Evolutionary conservation across 495 filamentous ascomycete genomes (phyloP).

Genomic region (Aspergillus heteromorphus): DNA sequence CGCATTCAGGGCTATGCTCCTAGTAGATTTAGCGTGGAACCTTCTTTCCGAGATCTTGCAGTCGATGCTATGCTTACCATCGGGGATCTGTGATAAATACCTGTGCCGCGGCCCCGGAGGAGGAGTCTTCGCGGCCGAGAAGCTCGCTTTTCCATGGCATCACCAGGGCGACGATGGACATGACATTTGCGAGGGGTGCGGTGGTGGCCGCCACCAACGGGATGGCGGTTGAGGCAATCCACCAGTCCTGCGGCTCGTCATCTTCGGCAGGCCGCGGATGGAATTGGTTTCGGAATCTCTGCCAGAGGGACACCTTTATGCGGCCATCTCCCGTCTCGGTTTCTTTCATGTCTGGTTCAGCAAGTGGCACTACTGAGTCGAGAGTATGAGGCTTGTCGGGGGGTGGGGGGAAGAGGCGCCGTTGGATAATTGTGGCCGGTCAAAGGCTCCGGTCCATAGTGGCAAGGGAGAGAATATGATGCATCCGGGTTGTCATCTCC

Average conservation of each 20-base stretch:
- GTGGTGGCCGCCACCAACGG: conserved; percentile 67
- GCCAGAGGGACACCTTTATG: neutral
- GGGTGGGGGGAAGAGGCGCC: neutral
- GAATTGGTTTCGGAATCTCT: conserved; percentile 17
- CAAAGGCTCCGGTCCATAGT: neutral
- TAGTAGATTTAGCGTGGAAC: conserved; percentile 12
- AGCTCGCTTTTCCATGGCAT: conserved; percentile 56
- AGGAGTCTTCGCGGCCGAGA: conserved; percentile 17
- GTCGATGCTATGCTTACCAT: conserved; percentile 41
- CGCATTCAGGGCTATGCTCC: conserved; percentile 55
- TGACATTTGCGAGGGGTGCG: conserved; percentile 68
- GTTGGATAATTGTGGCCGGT: neutral
- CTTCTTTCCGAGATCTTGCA: neutral
- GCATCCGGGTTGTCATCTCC: neutral
- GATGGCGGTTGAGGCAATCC: conserved; percentile 73
- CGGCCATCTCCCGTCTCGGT: too few species aligned
- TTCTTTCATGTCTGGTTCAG: neutral
- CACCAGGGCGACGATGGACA: conserved; percentile 69
- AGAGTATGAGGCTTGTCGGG: neutral
- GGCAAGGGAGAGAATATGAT: neutral
- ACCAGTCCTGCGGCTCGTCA: conserved; percentile 58
- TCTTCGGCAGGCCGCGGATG: conserved; percentile 43
- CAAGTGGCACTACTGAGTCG: too few species aligned
- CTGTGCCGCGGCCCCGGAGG: conserved; percentile 36
- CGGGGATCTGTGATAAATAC: conserved; percentile 43